Evolutionary conservation across 2,329 filamentous ascomycete species (phyloP).

Genomic region (Calonectria pseudoturangicola): DNA sequence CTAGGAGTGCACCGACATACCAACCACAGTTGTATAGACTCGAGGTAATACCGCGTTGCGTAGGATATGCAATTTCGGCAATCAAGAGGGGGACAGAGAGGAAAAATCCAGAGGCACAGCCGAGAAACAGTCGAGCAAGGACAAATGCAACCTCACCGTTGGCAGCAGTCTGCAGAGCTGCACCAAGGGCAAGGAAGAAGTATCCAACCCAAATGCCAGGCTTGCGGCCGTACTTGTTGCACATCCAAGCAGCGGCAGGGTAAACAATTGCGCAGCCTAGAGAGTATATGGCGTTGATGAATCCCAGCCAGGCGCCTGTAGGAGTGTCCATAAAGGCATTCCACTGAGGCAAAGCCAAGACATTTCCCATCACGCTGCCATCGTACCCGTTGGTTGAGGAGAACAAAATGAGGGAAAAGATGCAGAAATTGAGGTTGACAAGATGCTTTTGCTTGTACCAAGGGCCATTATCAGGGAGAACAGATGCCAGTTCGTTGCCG

Average conservation of each 20-base stretch:
- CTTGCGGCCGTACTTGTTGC: conserved; percentile 35
- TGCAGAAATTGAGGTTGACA: conserved; percentile 42
- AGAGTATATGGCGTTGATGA: conserved; percentile 55
- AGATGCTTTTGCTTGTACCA: conserved; percentile 30
- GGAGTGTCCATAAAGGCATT: conserved; percentile 59
- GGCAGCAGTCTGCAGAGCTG: conserved; percentile 40
- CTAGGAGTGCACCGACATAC: conserved; percentile 62
- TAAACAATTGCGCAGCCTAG: conserved; percentile 60
- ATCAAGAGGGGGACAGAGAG: conserved; percentile 57
- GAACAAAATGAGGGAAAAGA: conserved; percentile 53
- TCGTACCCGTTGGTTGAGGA: conserved; percentile 61
- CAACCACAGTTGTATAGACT: conserved; percentile 56
- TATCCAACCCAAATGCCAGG: conserved; percentile 36
- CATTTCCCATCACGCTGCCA: conserved; percentile 58
- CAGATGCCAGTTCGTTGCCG: conserved; percentile 15
- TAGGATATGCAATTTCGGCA: conserved; percentile 57
- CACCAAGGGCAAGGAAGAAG: conserved; percentile 37
- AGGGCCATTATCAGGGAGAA: conserved; percentile 18
- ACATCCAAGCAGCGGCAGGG: conserved; percentile 50
- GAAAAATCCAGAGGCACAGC: conserved; percentile 61
- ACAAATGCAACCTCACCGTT: conserved; percentile 52
- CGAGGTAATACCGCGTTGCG: conserved; percentile 55
- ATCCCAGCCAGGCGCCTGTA: conserved; percentile 52
- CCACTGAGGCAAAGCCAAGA: conserved; percentile 61
- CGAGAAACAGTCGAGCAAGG: conserved; percentile 55